A percentile compares a stretch with the other conserved stretches of the same genome.
phyloP scores from a whole-genome alignment of 371 early-diverging fungal genomes.

The Gilbertella persicaria region DNA sequence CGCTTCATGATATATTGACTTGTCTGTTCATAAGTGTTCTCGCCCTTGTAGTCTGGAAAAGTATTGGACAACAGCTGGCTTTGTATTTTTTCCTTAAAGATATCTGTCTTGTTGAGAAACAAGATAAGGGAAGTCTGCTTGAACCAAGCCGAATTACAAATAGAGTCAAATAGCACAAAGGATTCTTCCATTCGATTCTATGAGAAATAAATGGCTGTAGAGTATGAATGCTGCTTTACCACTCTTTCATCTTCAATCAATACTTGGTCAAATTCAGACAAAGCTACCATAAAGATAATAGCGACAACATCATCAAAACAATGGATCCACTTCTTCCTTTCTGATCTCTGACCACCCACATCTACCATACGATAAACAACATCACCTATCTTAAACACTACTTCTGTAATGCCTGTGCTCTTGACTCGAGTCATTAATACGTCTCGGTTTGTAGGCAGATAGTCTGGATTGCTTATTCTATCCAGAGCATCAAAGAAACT shows the following conservation, averaged over 20 bases:
- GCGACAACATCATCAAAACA: slow-evolving; percentile 90
- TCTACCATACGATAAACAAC: slow-evolving; percentile 82
- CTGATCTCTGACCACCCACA: slow-evolving; percentile 86
- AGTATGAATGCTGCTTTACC: neutral
- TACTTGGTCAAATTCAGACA: slow-evolving; percentile 89
- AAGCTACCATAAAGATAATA: slow-evolving; percentile 87
- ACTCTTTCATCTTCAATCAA: slow-evolving; percentile 78
- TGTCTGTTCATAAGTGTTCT: neutral
- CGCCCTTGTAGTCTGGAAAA: slow-evolving; percentile 86
- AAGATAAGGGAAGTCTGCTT: slow-evolving; percentile 88
- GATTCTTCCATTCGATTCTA: slow-evolving; percentile 97
- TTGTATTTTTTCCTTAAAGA: slow-evolving; percentile 83
- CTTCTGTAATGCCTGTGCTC: slow-evolving; percentile 82
- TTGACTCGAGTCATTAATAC: slow-evolving; percentile 72
- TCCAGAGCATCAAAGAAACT: slow-evolving; percentile 93
- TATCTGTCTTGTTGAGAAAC: slow-evolving; percentile 94
- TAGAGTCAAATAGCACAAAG: slow-evolving; percentile 86
- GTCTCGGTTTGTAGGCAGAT: slow-evolving; percentile 80
- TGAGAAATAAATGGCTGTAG: slow-evolving; percentile 1
- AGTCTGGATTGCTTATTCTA: slow-evolving; percentile 73
- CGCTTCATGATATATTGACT: slow-evolving; percentile 16
- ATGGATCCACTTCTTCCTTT: slow-evolving; percentile 90
- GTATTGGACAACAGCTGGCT: slow-evolving; percentile 72
- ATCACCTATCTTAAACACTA: slow-evolving; percentile 71
- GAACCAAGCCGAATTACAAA: slow-evolving; percentile 94